Percentiles rank a stretch among this genome's conserved stretches.
Evolutionary conservation across 768 basidiomycete species (phyloP).

Genomic region (Strobilomyces dryophilus): DNA sequence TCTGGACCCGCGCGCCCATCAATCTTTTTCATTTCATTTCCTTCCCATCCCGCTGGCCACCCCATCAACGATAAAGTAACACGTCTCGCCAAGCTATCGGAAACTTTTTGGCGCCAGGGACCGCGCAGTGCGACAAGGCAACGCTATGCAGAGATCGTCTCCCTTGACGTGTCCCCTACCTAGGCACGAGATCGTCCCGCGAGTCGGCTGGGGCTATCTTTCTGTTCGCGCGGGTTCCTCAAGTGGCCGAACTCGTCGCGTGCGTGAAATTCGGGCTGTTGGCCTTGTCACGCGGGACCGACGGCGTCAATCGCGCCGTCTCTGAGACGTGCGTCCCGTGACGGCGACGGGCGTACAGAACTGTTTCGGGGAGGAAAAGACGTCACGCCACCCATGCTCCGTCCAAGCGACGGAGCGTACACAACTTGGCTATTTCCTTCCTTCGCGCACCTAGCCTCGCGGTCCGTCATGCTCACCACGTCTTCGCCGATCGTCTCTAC

Average conservation of each 20-base stretch:
- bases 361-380: background rate
- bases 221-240: background rate
- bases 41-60: background rate
- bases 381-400: background rate
- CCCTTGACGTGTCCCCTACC: background rate
- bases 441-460: too few species aligned
- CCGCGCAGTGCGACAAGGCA: background rate
- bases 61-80: background rate
- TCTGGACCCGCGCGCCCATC: background rate
- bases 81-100: constrained; percentile 12
- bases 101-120: constrained; percentile 7
- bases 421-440: too few species aligned
- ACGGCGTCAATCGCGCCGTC: background rate
- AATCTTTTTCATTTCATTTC: background rate
- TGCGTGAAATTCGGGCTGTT: background rate
- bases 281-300: background rate
- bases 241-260: background rate
- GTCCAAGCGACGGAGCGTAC: background rate
- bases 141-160: constrained; percentile 3
- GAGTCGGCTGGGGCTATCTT: background rate
- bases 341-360: too few species aligned
- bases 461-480: background rate
- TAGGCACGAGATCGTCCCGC: constrained; percentile 11
- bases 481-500: background rate
- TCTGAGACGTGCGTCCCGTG: background rate